Evolutionary conservation across 129 eudicot species (phyloP).

Genomic region (Oenanthe sinensis): DNA sequence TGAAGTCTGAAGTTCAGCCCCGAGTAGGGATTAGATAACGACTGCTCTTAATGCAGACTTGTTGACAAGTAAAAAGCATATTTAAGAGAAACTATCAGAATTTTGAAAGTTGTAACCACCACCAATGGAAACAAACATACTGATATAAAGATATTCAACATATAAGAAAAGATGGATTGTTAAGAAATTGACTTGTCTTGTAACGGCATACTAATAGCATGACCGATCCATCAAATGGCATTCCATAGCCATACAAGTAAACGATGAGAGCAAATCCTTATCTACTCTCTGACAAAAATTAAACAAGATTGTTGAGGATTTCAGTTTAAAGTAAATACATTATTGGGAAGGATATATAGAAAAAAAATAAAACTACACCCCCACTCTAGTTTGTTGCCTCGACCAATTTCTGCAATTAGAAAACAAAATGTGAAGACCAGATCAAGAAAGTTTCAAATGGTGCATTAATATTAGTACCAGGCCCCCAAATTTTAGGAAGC

Average conservation of each 20-base stretch:
- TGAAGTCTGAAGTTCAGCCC: not conserved
- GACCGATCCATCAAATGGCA: slow-evolving; percentile 4
- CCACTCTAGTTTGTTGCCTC: slow-evolving; percentile 33
- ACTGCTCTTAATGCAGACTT: not conserved
- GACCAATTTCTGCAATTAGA: slow-evolving; percentile 35
- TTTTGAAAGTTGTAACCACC: not conserved
- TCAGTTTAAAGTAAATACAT: slow-evolving; percentile 17
- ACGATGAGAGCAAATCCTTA: slow-evolving; percentile 3
- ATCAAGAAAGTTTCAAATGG: not conserved
- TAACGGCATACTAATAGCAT: not conserved
- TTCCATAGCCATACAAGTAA: not conserved
- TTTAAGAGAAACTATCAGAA: not conserved
- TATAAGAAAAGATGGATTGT: not conserved
- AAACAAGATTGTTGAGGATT: slow-evolving; percentile 12
- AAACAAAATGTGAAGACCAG: not conserved
- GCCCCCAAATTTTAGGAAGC: not conserved
- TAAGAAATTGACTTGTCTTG: not conserved
- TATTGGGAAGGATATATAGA: slow-evolving; percentile 20
- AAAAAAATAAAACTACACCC: not conserved
- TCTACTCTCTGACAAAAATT: not conserved
- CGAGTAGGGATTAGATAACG: too few species aligned
- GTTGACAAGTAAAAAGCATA: not conserved
- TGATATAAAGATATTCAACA: not conserved
- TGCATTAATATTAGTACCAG: not conserved
- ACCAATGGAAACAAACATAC: not conserved